Percentiles rank a stretch among this genome's conserved stretches.
These are phyloP conservation scores for Exophiala aquamarina DNA, from an alignment of 2,329 filamentous ascomycete genomes.

Conservation along the genomic window DNA sequence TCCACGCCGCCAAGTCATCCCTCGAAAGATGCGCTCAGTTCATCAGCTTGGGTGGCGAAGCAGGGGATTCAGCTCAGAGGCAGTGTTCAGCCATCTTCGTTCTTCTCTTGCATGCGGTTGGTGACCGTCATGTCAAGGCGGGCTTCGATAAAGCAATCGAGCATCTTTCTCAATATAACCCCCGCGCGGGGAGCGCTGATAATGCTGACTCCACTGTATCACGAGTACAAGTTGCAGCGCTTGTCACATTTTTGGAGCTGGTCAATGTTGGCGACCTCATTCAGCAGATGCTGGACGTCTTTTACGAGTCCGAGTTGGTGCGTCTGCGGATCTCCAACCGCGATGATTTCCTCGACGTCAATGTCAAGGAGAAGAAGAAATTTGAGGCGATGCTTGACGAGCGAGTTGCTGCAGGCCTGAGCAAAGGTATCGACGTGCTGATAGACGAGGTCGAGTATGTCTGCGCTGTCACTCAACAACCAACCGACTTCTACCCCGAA, in stretches of 20 bases:
- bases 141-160: conserved; percentile 91
- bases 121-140: conserved; percentile 81
- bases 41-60: conserved; percentile 74
- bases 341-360: conserved; percentile 91
- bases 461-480: conserved; percentile 79
- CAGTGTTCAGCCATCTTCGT: conserved; percentile 92
- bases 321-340: conserved; percentile 79
- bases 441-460: conserved; percentile 99
- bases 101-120: conserved; percentile 76
- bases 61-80: conserved; percentile 78
- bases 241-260: conserved; percentile 93
- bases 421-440: conserved; percentile 95
- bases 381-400: conserved; percentile 99
- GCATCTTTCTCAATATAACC: conserved; percentile 88
- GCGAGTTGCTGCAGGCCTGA: conserved; percentile 89
- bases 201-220: conserved; percentile 60
- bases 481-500: conserved; percentile 85
- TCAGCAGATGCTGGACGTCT: conserved; percentile 98
- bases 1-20: conserved; percentile 83
- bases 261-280: conserved; percentile 98
- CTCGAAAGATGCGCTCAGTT: conserved; percentile 84
- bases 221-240: conserved; percentile 70
- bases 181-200: conserved; percentile 70
- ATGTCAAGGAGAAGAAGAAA: conserved; percentile 92
- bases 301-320: conserved; percentile 93